A percentile compares a stretch with the other conserved stretches of the same genome.
These are phyloP conservation scores for Leishmania braziliensis DNA, from an alignment of 208 protist genomes.

Conservation along the genomic window DNA sequence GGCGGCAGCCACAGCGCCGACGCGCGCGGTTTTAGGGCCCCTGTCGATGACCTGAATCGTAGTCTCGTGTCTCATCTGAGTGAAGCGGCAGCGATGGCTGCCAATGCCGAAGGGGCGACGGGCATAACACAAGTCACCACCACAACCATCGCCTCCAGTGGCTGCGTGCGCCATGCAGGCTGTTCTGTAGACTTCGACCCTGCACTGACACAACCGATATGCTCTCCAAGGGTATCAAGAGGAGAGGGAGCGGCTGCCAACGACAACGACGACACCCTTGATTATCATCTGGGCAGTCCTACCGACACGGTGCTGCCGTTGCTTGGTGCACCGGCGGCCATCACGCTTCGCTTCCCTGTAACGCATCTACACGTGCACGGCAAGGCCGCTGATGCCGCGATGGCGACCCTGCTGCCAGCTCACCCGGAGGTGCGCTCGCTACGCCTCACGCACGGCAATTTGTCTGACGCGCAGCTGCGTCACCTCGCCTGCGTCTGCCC, in stretches of 20 bases:
- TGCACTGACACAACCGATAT: not conserved
- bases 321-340: not conserved
- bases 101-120: not conserved
- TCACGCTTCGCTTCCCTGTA: not conserved
- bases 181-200: too few relatives aligned
- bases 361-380: constrained; percentile 24
- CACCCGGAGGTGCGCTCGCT: constrained; percentile 44
- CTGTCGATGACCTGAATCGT: not conserved
- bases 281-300: not conserved
- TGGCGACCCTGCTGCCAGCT: constrained; percentile 24
- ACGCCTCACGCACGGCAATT: constrained; percentile 39
- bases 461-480: constrained; percentile 40
- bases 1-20: not conserved
- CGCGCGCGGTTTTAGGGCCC: not conserved
- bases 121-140: not conserved
- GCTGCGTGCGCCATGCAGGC: not conserved
- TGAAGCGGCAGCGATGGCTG: not conserved
- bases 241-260: not conserved
- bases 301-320: not conserved
- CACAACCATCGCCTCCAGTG: not conserved
- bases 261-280: not conserved
- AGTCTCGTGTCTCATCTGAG: not conserved
- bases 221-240: not conserved
- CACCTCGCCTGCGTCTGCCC: constrained; percentile 41
- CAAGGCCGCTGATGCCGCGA: constrained; percentile 17